These are phyloP conservation scores for Catenaria anguillulae DNA, from an alignment of 371 early-diverging fungal genomes.

Conservation along the genomic window DNA sequence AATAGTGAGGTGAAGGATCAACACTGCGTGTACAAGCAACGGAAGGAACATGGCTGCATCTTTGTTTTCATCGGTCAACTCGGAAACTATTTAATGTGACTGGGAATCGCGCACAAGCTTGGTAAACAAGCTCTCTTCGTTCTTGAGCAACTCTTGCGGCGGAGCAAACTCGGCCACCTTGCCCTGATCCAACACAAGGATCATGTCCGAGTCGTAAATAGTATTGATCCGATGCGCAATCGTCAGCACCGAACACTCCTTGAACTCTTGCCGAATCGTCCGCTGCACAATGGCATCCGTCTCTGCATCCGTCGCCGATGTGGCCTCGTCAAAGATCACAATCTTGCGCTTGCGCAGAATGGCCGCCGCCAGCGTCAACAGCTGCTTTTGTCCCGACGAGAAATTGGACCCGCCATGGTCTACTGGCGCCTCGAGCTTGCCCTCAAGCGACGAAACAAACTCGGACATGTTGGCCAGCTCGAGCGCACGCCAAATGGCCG, in stretches of 20 bases:
- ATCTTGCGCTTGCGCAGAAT: slow-evolving; percentile 22
- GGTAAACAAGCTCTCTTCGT: slow-evolving; percentile 50
- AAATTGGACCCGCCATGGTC: slow-evolving; percentile 8
- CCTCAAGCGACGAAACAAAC: slow-evolving; percentile 7
- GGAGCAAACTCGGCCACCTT: slow-evolving; percentile 53
- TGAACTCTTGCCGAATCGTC: slow-evolving; percentile 76
- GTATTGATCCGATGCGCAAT: slow-evolving; percentile 88
- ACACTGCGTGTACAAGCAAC: too few species aligned
- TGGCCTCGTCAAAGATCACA: slow-evolving; percentile 38
- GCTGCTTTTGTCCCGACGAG: slow-evolving; percentile 26
- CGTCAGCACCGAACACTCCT: slow-evolving; percentile 71
- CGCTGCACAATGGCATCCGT: slow-evolving; percentile 58
- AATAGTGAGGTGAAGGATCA: too few species aligned
- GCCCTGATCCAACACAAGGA: slow-evolving; percentile 66
- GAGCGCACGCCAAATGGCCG: slow-evolving; percentile 41
- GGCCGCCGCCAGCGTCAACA: slow-evolving; percentile 33
- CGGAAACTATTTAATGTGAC: too few species aligned
- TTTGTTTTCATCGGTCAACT: too few species aligned
- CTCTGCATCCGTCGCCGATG: slow-evolving; percentile 22
- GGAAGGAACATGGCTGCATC: too few species aligned
- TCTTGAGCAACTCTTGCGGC: slow-evolving; percentile 42
- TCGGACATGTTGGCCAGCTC: slow-evolving; percentile 34
- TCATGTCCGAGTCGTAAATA: slow-evolving; percentile 65
- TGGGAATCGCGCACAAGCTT: slow-evolving; percentile 61
- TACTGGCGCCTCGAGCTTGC: not conserved